A percentile compares a stretch with the other conserved stretches of the same genome.
Evolutionary conservation across 352 stramenopile species (phyloP).

Genomic region (Elongisporangium prolatum): DNA sequence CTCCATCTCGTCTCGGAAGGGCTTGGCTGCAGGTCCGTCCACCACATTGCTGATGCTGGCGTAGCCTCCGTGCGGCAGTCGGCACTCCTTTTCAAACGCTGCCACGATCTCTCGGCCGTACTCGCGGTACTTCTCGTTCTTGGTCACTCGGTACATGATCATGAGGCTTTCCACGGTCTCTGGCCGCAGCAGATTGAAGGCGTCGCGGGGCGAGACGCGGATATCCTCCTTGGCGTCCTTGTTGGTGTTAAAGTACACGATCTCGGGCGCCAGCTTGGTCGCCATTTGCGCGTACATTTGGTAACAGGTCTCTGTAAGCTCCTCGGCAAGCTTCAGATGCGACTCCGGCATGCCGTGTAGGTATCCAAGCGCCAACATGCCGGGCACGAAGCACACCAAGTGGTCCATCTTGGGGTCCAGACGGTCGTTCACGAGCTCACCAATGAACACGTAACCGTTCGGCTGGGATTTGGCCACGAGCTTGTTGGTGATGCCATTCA

Average conservation of each 20-base stretch:
- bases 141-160: conserved; percentile 88
- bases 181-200: conserved; percentile 84
- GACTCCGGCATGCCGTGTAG: conserved; percentile 55
- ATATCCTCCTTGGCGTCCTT: conserved; percentile 43
- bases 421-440: conserved; percentile 48
- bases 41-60: conserved; percentile 56
- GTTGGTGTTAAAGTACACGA: conserved; percentile 72
- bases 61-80: conserved; percentile 57
- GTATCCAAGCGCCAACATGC: conserved; percentile 81
- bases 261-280: conserved; percentile 85
- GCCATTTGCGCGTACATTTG: conserved; percentile 83
- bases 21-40: conserved; percentile 26
- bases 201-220: conserved; percentile 48
- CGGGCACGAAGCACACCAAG: conserved; percentile 88
- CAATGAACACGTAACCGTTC: conserved; percentile 61
- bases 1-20: conserved; percentile 80
- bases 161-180: conserved; percentile 92
- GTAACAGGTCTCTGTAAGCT: conserved; percentile 81
- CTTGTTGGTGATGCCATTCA: conserved; percentile 54
- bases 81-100: conserved; percentile 78
- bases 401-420: conserved; percentile 84
- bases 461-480: conserved; percentile 54
- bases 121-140: conserved; percentile 81
- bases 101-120: conserved; percentile 86
- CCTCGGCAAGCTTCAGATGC: conserved; percentile 71